Evolutionary conservation across 441 rosid species (phyloP), one percentile per base, ranked within the genome.

Genomic region (Metrosideros polymorpha): DNA sequence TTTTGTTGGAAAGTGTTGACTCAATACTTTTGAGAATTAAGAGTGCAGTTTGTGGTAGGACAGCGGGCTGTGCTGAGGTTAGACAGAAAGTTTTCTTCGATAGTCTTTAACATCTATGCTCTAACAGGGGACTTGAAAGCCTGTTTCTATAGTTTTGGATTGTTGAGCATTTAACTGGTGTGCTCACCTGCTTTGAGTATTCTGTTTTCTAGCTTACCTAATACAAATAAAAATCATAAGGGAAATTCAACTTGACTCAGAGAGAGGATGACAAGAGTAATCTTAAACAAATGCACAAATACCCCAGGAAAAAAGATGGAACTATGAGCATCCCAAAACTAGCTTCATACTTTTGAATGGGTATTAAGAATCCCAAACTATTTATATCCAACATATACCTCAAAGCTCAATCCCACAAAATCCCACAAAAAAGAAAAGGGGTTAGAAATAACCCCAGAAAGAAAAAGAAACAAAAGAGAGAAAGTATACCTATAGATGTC

Each of bases 401-500:
- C 79, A 71, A 22, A 66, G 27, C 27, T 12, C 19, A 66, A 35
- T 35, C 79, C 79, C 10, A 66, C 15, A 82, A 89, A 85, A 83
- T 57, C 18, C 51, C 51, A 27, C 53, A 19, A 51, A 35, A 63
- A 71, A 39, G 32, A 32, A 9, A 9, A 35, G 15, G 12, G 84
- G 22, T 32, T 53, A 87, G 71, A 30, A 35, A 10, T 66, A 85
- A 29, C 15, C 45, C 29, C 85, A 53, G 82, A 50, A 30, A 82
- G 25, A 59, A 24, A 39, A 88, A 82, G n/a, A 47, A 61, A 57
- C 91, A 90, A 89, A 90, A 86, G 86, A 35, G 92, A 88, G 87
- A 51, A 82, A 91, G 42, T 43, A 51, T 84, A 97, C 99, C 99
- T 94, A 90, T 96, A 97, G 54, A 97, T 94, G 86, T 94, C 98